Conservation (phyloP, 805 yeast species). For the Hanseniaspora pseudoguilliermondii region DNA sequence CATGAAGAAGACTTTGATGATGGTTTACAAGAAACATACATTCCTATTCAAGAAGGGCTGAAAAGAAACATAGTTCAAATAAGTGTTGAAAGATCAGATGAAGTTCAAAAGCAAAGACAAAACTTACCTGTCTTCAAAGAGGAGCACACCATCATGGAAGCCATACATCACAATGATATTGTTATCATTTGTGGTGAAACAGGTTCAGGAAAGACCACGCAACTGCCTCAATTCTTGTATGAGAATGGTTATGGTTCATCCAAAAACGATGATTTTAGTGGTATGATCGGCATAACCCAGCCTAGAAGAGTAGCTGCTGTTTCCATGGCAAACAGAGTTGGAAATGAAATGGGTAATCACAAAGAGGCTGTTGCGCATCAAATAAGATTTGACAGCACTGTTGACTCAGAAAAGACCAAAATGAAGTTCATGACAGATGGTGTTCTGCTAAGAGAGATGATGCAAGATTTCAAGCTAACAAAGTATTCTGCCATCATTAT, state of each 20-base stretch:
- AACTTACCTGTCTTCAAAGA: conserved; percentile 79
- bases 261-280: conserved; percentile 47
- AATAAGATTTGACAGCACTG: conserved; percentile 64
- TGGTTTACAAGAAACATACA: conserved; percentile 50
- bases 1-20: conserved; percentile 63
- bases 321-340: conserved; percentile 75
- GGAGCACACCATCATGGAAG: conserved; percentile 91
- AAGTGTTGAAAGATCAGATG: conserved; percentile 49
- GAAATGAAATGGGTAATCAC: conserved; percentile 62
- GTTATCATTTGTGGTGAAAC: conserved; percentile 93
- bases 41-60: conserved; percentile 42
- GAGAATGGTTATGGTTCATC: conserved; percentile 80
- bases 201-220: conserved; percentile 97
- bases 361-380: conserved; percentile 64
- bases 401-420: conserved; percentile 46
- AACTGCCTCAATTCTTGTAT: conserved; percentile 87
- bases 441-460: conserved; percentile 83
- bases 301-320: conserved; percentile 92
- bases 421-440: conserved; percentile 91
- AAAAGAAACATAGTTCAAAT: conserved; percentile 55
- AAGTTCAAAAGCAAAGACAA: conserved; percentile 54
- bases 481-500: conserved; percentile 79
- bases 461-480: conserved; percentile 66
- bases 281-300: conserved; percentile 93
- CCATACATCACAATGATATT: conserved; percentile 81